Evolutionary conservation across 805 yeast species (phyloP), one percentile per base, ranked within the genome.

Genomic region (Candida sanyiensis): DNA sequence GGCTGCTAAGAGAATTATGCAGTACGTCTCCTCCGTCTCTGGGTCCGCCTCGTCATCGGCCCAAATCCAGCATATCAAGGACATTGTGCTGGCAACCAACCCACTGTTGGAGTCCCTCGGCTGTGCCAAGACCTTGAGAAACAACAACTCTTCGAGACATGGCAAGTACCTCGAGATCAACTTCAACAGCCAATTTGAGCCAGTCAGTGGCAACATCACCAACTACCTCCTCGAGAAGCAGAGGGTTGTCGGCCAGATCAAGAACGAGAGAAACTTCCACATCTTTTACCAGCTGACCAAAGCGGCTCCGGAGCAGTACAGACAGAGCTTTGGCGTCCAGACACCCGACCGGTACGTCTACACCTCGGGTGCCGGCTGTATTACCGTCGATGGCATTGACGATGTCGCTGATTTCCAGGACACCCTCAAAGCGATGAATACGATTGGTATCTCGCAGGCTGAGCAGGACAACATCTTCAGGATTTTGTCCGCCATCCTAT

Each of bases 1-100:
- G 64, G 97, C 97, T 17, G 97, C 97, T 29, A 90, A 90, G 67
- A 78, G 94, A 59, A 89, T 90, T 62, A 90, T 90, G 97, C 97
- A 90, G 63, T 90, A 90, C 59, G 83, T 90, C 50, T 88, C 97
- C 26, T 78, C 89, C 18, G 95, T 88, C 4, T 80, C 93, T 2
- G 94, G 89, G 10, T 71, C 77, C 12, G 59, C 70, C 7, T 63
- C 77, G 7, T 70, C 83, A 16, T 72, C 83, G 23, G 70, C 69
- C n/a, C 75, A 77, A 13, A 90, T 93, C 53, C 78, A 83, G 45
- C 80, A 78, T 54, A 89, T 90, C 62, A 93, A 89, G 61, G 97
- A 93, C 56, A 93, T 93, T 94, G 97, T 93, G 9, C 70, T 93
- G 48, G 98, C 99, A 13, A 93, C 98, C 2, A 93, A 93, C 58